Evolutionary conservation across 2,329 filamentous ascomycete species (phyloP).

Genomic region (Paracoccidioides lutzii): DNA sequence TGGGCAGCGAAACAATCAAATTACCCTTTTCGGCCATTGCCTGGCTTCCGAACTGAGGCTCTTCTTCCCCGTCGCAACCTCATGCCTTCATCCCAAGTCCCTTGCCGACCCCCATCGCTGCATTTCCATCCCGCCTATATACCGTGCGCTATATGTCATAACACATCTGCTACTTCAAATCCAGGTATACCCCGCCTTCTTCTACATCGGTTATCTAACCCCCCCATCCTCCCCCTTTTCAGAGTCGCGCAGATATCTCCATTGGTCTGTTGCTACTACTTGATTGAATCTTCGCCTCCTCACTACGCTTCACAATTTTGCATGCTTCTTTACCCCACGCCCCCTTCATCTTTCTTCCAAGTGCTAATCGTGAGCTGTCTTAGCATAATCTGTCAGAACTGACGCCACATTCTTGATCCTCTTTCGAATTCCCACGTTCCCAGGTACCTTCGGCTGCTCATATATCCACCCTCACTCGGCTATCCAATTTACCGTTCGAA

Average conservation of each 20-base stretch:
- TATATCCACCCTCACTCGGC: background rate
- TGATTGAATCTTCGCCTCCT: background rate
- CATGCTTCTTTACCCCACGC: background rate
- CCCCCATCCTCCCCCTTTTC: background rate
- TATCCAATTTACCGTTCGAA: background rate
- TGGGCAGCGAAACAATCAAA: slow-evolving; percentile 3
- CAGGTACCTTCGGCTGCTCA: background rate
- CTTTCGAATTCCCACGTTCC: background rate
- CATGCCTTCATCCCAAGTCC: background rate
- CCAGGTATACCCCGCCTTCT: background rate
- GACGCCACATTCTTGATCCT: background rate
- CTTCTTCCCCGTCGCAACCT: background rate
- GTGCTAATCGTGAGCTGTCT: background rate
- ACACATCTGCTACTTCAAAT: background rate
- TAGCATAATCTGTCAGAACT: background rate
- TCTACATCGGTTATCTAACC: background rate
- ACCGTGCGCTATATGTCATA: background rate
- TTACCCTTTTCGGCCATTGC: background rate
- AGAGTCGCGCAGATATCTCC: background rate
- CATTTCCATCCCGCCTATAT: background rate
- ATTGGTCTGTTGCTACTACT: background rate
- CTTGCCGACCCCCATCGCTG: background rate
- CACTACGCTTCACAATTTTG: background rate
- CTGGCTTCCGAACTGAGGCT: background rate
- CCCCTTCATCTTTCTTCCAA: background rate